Base-by-base conservation (phyloP, 2,329 filamentous ascomycete species). In the Curvularia eragrostidis region DNA sequence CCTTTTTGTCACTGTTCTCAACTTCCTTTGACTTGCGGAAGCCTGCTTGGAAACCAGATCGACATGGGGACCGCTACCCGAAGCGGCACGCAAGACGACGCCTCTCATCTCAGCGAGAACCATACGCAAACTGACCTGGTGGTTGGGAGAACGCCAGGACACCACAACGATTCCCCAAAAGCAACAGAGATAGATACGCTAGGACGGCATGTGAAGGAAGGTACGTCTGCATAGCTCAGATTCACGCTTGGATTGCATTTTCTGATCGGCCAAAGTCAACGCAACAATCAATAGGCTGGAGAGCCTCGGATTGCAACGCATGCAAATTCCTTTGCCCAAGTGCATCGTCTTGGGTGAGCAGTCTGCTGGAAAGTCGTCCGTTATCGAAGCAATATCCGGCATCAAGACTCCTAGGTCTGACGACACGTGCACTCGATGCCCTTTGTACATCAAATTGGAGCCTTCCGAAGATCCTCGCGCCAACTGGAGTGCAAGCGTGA, bases 291-390 rank as follows among this genome's bases (percentile, higher is more conserved):
- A 85, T 12, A 61, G 62, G 47, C 83, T 97, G 0, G 86, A 91
- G 49, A 83, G 87, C 5, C 82, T 94, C 0, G 91, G 90, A 0
- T 87, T 96, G 0, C 87, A 90, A 48, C 85, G 90, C 18, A 84
- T 87, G 4, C 69, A 80, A 0, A 85, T 91, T 0, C 85, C 86
- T 0, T 79, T 96, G 0, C 91, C 93, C 0, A 91, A 92, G 65
- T 87, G 96, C 9, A 90, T 94, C 5, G 85, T 96, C 0, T 87
- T 96, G 0, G 93, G 93, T 0, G 92, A 96, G 48, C 93, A 97
- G 69, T 91, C 87, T 0, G 89, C 91, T 0, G 93, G 93, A 0
- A 97, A 97, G 71, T 92, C 88, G 0, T 92, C 83, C 0, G 72
- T 80, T 0, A 80, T 82, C 12, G 80, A 82, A 52, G 78, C 77